Evolutionary conservation across 768 basidiomycete species (phyloP).

Genomic region (Mycena epipterygia): DNA sequence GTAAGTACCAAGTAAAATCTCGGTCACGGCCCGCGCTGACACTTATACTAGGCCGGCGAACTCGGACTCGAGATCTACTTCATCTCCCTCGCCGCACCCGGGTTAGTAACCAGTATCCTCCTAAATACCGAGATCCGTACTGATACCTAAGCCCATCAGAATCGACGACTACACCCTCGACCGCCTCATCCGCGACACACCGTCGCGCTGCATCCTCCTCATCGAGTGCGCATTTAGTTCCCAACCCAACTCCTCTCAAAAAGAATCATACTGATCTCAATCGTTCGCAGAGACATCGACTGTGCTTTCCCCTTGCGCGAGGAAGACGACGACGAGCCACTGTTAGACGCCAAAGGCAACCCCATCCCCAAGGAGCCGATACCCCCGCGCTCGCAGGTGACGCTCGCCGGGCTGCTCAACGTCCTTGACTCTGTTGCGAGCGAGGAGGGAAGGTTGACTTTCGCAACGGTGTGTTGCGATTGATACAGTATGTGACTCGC

Average conservation of each 20-base stretch:
- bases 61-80: conserved; percentile 73
- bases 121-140: background rate
- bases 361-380: conserved; percentile 21
- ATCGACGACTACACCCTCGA: conserved; percentile 48
- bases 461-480: conserved; percentile 45
- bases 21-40: background rate
- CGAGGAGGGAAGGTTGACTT: conserved; percentile 49
- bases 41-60: conserved; percentile 59
- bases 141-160: conserved; percentile 26
- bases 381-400: conserved; percentile 40
- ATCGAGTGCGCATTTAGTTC: conserved; percentile 37
- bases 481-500: too few species aligned
- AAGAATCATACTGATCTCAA: background rate
- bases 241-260: background rate
- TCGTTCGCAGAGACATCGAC: conserved; percentile 47
- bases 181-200: conserved; percentile 40
- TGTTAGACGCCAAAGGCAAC: conserved; percentile 24
- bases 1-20: conserved; percentile 14
- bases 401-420: conserved; percentile 51
- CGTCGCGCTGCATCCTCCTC: conserved; percentile 38
- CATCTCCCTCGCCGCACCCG: conserved; percentile 43
- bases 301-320: conserved; percentile 39
- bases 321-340: conserved; percentile 41
- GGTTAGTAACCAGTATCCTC: conserved; percentile 27
- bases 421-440: conserved; percentile 49